phyloP scores from a whole-genome alignment of 768 basidiomycete species.

The Phallus indusiatus region DNA sequence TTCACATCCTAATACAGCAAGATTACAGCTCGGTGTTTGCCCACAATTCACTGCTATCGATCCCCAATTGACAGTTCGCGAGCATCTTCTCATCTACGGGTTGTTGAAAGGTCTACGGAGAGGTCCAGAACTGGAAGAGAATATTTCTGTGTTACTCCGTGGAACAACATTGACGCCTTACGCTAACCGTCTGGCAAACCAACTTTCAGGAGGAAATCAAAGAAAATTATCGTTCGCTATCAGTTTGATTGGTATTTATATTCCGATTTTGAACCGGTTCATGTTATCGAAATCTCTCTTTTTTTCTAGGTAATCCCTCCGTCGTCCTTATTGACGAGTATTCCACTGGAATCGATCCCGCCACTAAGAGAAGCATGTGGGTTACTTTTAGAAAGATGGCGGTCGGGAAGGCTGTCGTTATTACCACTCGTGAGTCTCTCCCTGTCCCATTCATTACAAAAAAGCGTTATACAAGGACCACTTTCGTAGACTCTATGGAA shows the following conservation, averaged over 20 bases:
- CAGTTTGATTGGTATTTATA: constrained; percentile 53
- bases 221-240: constrained; percentile 69
- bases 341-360: constrained; percentile 75
- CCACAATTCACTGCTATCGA: constrained; percentile 83
- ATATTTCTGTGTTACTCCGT: constrained; percentile 46
- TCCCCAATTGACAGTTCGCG: constrained; percentile 63
- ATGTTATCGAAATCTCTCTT: not conserved
- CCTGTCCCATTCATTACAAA: not conserved
- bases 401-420: constrained; percentile 57
- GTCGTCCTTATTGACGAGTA: constrained; percentile 79
- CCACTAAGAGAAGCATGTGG: constrained; percentile 83
- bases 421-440: constrained; percentile 53
- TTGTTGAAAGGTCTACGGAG: constrained; percentile 56
- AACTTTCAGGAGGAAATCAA: constrained; percentile 72
- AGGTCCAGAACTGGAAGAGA: constrained; percentile 39
- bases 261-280: not conserved
- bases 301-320: constrained; percentile 51
- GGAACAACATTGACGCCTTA: constrained; percentile 52
- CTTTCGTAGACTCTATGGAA: constrained; percentile 62
- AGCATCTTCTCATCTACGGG: constrained; percentile 66
- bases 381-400: constrained; percentile 54
- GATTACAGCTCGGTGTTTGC: constrained; percentile 68
- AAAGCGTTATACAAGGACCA: constrained; percentile 1
- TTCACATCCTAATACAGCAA: constrained; percentile 50
- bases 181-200: constrained; percentile 62